Evolutionary conservation across 1,284 basidiomycete species (phyloP), one percentile per base, ranked within the genome.

Genomic region (Naganishia liquefaciens): DNA sequence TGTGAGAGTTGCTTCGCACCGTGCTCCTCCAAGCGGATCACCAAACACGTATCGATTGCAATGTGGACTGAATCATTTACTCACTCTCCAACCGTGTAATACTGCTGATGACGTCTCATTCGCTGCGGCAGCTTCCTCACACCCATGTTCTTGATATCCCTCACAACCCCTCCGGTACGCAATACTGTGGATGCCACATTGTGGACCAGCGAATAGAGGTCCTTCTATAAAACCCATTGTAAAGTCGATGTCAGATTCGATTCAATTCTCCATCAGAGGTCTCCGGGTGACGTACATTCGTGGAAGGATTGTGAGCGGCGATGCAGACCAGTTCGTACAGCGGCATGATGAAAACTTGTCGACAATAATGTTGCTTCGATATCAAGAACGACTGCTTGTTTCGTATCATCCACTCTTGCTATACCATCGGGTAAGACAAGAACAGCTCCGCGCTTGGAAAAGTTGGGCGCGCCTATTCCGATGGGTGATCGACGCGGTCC

Each of bases 321-420:
- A 79, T 79, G 69, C 78, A 79, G 74, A 79, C 77, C 11, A 79
- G 72, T 68, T 79, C 78, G 72, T 79, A 79, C 42, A 79, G 72
- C 27, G 76, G 76, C 78, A 79, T 79, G 37, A 40, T 68, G 44
- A 10, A 2, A 27, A n/a, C 3, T 5, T 9, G 67, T 58, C 39
- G 6, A 52, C 25, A 33, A 6, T n/a, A 27, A 13, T 44, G 27
- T 25, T n/a, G 61, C 9, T 9, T 3, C 1, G 11, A 27, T 25
- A 19, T n/a, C 10, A 5, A 1, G 4, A n/a, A 15, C 28, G 10
- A 46, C 39, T 37, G 1, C 30, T 10, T 17, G 17, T 37, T 19
- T 37, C 10, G 13, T 40, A 11, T 54, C 39, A 25, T 43, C 54
- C 7, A 23, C 23, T 28, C 46, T 44, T 15, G 13, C 11, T 21